Evolutionary conservation across 768 basidiomycete species (phyloP), one percentile per base, ranked within the genome.

Genomic region (Tremella yokohamensis): DNA sequence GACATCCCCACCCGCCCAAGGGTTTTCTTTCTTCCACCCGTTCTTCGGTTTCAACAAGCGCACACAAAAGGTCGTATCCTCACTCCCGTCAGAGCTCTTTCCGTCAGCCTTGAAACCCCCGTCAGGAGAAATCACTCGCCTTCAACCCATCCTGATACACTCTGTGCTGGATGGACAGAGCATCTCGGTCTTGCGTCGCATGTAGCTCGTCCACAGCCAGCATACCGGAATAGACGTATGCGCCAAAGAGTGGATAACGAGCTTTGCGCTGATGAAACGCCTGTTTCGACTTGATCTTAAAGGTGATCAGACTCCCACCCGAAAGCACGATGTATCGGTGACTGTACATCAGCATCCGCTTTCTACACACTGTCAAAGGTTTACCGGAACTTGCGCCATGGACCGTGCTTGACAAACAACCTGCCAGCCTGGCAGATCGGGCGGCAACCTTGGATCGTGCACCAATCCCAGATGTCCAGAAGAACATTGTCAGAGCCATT

Each of bases 131-230:
- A 20, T 18, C 25, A 52, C 52, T 83, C 11, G 85, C 84, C 76
- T 94, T 89, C 11, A 98, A 79, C 1, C 93, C 93, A 69, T 98
- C 94, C 55, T 85, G 82, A 72, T 96, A 97, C 47, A 89, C 84
- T 9, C 89, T 83, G 1, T 89, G 84, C 39, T 72, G 67, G 8
- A 60, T 58, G 3, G 13, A 49, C n/a, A 69, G 63, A 3, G 63
- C 64, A 42, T 72, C 67, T 45, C 68, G 60, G 13, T 62, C 55
- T 12, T 49, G 61, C 0, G 56, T 59, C 18, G 51, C 65, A 26
- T 64, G 65, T 3, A 76, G 22, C 38, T 76, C 75, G 19, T 70
- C 64, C 16, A 68, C 60, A 0, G 88, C 88, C 56, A 89, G 80
- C 69, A 87, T 86, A 8, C 93, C 92, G n/a, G 91, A 93, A 70